Evolutionary conservation across 2,329 filamentous ascomycete species (phyloP), one percentile per base, ranked within the genome.

Genomic region (Colletotrichum liaoningense): DNA sequence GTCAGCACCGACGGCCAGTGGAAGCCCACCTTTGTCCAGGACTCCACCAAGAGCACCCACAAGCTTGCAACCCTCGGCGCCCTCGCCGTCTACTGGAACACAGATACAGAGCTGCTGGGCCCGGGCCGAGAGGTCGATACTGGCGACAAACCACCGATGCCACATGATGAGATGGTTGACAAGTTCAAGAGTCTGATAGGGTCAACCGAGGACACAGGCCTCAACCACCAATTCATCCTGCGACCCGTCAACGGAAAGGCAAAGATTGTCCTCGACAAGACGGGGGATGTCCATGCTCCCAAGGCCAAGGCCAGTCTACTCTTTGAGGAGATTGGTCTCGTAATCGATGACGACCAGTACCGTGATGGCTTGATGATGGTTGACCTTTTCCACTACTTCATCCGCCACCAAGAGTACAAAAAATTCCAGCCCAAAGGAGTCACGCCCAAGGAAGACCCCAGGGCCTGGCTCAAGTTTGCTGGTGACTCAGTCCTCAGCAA

Each of bases 291-390:
- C 33, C 92, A 94, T 70, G 88, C 90, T 19, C 94, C 97, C 3
- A 97, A 96, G 79, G 92, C 97, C 85, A 98, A 98, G 83, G 94
- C 95, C 33, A 94, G 93, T 52, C 85, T 99, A 22, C 85, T 98
- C 1, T 99, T 99, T 78, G 96, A 99, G 79, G 97, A 99, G 80
- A 95, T 99, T 72, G 97, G 97, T 63, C 93, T 99, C 75, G 94
- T 98, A n/a, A 89, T 99, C 38, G 97, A 99, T 77, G 96, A 99
- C 76, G 91, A 98, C 76, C 97, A 99, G 81, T 99, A 99, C 80
- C 93, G 97, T 35, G 97, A 99, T 84, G 95, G 93, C 5, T 85
- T 99, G 72, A 99, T 99, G 97, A 94, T 99, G 86, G 94, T 98
- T 2, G 97, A 99, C 80, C 87, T 98, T 3, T 99, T 99, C 86